Base-by-base conservation (phyloP, 2,329 filamentous ascomycete genomes). In the Penicillium freii region DNA sequence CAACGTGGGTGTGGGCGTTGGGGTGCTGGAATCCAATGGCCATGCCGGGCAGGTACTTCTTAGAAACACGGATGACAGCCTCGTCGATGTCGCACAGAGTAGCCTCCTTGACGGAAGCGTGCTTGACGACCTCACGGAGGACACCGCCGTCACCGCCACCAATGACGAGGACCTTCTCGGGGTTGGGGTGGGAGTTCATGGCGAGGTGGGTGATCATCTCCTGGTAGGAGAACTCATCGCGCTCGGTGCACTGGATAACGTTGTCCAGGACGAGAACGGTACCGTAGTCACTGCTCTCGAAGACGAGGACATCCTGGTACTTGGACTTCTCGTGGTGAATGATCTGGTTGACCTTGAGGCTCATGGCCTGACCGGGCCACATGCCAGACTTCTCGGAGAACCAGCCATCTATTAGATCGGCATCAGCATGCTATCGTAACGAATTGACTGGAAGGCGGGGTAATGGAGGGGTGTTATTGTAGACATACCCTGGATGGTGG, bases 331-430 rank as follows among this genome's bases (percentile, higher is more conserved):
- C 94, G 83, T 97, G 93, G 85, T 97, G 92, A 63, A 99, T 84
- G 73, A 99, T 88, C 83, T 97, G 91, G 78, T 99, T 93, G 79
- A 99, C 94, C 80, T 90, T 92, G 75, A 96, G 88, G 69, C 90
- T 97, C 93, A 97, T 97, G 76, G 94, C 94, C 83, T 97, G 94
- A 77, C 94, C 91, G 62, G 94, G 93, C 94, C 94, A 99, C 93
- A 99, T 97, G 75, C 94, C 83, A 69, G 90, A 96, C 81, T 96
- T 92, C 82, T 99, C 94, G 78, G 92, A 90, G 89, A 99, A 99
- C 94, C 94, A 99, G 82, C 93, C 94, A 96, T 97, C 94, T 96
- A 55, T 51, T 51, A 36, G 47, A 56, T 61, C n/a, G 48, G 45
- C 21, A 56, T 66, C 59, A 52, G 59, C 39, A 62, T 58, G 27